Evolutionary conservation across 768 basidiomycete species (phyloP).

Genomic region (Cyathus striatus): DNA sequence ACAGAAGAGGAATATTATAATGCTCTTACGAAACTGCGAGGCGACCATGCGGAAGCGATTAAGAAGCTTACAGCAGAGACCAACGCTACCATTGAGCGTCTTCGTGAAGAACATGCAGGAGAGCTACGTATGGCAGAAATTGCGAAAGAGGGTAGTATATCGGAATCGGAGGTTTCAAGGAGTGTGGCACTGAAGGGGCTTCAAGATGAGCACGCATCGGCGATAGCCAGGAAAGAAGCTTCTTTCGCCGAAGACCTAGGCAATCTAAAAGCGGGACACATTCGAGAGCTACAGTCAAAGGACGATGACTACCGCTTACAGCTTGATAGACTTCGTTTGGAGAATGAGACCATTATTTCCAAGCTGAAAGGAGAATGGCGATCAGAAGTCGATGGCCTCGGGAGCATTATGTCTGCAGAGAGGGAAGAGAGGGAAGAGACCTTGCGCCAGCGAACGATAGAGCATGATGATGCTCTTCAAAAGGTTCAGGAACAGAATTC

Average conservation of each 20-base stretch:
- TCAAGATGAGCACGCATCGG: slow-evolving; percentile 68
- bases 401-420: slow-evolving; percentile 33
- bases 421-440: slow-evolving; percentile 45
- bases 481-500: slow-evolving; percentile 53
- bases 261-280: slow-evolving; percentile 60
- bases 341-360: slow-evolving; percentile 49
- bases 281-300: slow-evolving; percentile 43
- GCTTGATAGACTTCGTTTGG: slow-evolving; percentile 54
- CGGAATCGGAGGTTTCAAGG: slow-evolving; percentile 69
- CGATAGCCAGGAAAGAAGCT: slow-evolving; percentile 61
- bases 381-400: slow-evolving; percentile 45
- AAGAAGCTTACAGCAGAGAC: slow-evolving; percentile 57
- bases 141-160: slow-evolving; percentile 65
- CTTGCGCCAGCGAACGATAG: slow-evolving; percentile 22
- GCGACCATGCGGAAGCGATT: slow-evolving; percentile 63
- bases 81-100: slow-evolving; percentile 57
- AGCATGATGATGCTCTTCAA: slow-evolving; percentile 43
- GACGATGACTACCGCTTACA: slow-evolving; percentile 58
- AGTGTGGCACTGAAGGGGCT: slow-evolving; percentile 56
- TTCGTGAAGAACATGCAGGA: slow-evolving; percentile 73
- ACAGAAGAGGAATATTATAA: slow-evolving; percentile 84
- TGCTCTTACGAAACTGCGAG: slow-evolving; percentile 69
- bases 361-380: slow-evolving; percentile 52
- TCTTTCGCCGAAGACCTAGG: slow-evolving; percentile 63
- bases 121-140: slow-evolving; percentile 74